Evolutionary conservation across 768 basidiomycete genomes (phyloP).

Genomic region (Guyanaporus albipodus): DNA sequence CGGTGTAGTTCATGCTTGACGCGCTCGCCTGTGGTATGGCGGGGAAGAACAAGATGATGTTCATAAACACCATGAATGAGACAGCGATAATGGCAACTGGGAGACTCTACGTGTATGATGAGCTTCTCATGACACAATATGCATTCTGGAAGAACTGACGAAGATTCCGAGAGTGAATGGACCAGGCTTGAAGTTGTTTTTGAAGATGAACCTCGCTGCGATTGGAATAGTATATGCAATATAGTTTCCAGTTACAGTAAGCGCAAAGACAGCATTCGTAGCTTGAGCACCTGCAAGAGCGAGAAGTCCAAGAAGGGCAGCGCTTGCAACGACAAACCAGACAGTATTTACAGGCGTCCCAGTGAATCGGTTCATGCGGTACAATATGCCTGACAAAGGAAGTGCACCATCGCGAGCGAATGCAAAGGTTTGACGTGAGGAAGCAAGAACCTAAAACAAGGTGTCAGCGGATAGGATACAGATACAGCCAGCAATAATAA

Average conservation of each 20-base stretch:
- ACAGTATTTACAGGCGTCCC: slow-evolving; percentile 59
- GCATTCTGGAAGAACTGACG: slow-evolving; percentile 26
- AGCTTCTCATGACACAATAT: no score
- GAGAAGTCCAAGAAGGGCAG: slow-evolving; percentile 48
- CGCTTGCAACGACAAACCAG: slow-evolving; percentile 41
- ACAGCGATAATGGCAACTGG: slow-evolving; percentile 53
- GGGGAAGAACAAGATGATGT: slow-evolving; percentile 62
- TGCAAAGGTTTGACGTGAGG: slow-evolving; percentile 53
- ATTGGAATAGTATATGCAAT: slow-evolving; percentile 50
- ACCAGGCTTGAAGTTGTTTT: slow-evolving; percentile 44
- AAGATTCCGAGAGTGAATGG: slow-evolving; percentile 44
- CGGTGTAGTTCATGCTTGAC: slow-evolving; percentile 65
- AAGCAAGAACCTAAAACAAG: slow-evolving; percentile 38
- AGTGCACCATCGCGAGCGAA: slow-evolving; percentile 61
- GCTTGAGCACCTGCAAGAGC: slow-evolving; percentile 54
- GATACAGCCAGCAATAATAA: not conserved
- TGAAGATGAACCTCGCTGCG: slow-evolving; percentile 44
- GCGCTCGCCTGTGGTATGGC: slow-evolving; percentile 42
- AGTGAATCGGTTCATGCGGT: slow-evolving; percentile 49
- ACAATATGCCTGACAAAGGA: slow-evolving; percentile 51
- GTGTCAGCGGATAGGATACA: not conserved
- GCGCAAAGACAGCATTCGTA: slow-evolving; percentile 54
- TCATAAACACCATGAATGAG: slow-evolving; percentile 62
- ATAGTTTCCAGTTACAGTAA: slow-evolving; percentile 45
- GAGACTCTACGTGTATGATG: slow-evolving; percentile 41